Base-by-base conservation (phyloP, 441 rosid species). In the Sinapis alba region DNA sequence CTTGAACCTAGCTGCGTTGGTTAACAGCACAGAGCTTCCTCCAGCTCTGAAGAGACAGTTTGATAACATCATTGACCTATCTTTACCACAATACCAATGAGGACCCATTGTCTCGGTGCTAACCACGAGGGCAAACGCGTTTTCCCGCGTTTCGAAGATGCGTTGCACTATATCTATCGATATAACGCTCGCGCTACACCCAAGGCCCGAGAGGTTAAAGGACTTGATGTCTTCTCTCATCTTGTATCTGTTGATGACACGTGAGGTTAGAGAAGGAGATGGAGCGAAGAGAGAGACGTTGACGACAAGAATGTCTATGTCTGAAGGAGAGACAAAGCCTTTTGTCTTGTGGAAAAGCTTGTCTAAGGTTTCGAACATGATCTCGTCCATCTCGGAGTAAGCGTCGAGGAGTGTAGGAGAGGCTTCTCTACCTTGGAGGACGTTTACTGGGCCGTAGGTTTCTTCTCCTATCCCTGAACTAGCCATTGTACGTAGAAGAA, bases 401-500 rank as follows among this genome's bases (percentile, higher is more conserved):
- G 81, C 81, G 28, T 73, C 77, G 3, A 2, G 64, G 6, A 73
- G 51, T 3, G 77, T 5, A 7, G 77, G 77, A 18, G 70, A 34
- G 53, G 59, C 56, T 56, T 64, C 71, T 19, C 70, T 51, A 11
- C 71, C 71, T 73, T 73, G 64, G 28, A 89, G 77, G 68, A 87
- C 77, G 57, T 83, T 74, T 32, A 3, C 50, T 0, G 97, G 97
- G 2, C 81, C 89, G 15, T 92, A 92, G 6, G 98, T 92, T 72
- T 90, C 82, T 59, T 92, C 98, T 4, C 98, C 98, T 18, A 92
- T 78, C 18, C 98, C 97, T 0, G 97, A 86, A 65, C 86, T 89
- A 13, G 83, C 97, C 36, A 94, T 87, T 64, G 98, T 96, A 78
- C 88, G 90, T 16, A 94, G 70, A 26, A 94, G 90, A 78, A 94